Percentiles rank a stretch among this genome's conserved stretches.
These are phyloP conservation scores for Phytophthora hibernalis DNA, from an alignment of 352 stramenopile genomes.

Conservation along the genomic window DNA sequence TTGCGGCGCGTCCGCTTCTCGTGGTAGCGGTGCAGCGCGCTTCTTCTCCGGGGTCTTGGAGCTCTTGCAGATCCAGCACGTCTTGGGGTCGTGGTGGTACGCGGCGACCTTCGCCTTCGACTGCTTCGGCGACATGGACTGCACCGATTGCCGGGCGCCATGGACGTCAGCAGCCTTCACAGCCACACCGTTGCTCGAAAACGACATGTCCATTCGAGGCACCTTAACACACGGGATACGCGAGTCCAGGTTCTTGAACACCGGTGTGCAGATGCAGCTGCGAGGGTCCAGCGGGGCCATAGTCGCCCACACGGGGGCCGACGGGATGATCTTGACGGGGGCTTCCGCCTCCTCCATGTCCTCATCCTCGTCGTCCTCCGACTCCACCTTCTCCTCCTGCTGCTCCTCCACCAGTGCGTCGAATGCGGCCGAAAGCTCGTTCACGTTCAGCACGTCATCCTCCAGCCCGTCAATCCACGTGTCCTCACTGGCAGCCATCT, in stretches of 20 bases:
- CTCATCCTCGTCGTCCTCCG: slow-evolving; percentile 53
- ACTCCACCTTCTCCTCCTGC: slow-evolving; percentile 29
- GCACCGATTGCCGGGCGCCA: slow-evolving; percentile 11
- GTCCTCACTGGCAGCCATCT: slow-evolving; percentile 23
- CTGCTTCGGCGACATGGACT: slow-evolving; percentile 58
- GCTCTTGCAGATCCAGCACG: slow-evolving; percentile 91
- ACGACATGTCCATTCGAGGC: slow-evolving; percentile 77
- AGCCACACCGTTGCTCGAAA: slow-evolving; percentile 31
- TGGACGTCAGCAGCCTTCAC: slow-evolving; percentile 21
- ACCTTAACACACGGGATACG: slow-evolving; percentile 74
- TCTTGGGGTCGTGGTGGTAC: slow-evolving; percentile 76
- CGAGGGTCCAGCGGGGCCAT: slow-evolving; percentile 77
- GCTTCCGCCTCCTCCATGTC: slow-evolving; percentile 45
- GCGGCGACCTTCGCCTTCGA: slow-evolving; percentile 55
- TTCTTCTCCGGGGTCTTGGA: slow-evolving; percentile 84
- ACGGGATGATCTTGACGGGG: slow-evolving; percentile 55
- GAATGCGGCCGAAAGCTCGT: slow-evolving; percentile 75
- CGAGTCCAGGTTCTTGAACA: slow-evolving; percentile 84
- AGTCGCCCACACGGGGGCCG: slow-evolving; percentile 56
- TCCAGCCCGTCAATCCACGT: slow-evolving; percentile 76
- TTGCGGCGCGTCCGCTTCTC: slow-evolving; percentile 85
- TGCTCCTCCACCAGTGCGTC: slow-evolving; percentile 66
- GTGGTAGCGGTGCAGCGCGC: slow-evolving; percentile 81
- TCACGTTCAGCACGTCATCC: slow-evolving; percentile 72
- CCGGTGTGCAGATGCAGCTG: slow-evolving; percentile 73